A percentile compares a stretch with the other conserved stretches of the same genome.
Evolutionary conservation across 352 stramenopile species (phyloP).

Genomic region (Phytophthora podocarpi): DNA sequence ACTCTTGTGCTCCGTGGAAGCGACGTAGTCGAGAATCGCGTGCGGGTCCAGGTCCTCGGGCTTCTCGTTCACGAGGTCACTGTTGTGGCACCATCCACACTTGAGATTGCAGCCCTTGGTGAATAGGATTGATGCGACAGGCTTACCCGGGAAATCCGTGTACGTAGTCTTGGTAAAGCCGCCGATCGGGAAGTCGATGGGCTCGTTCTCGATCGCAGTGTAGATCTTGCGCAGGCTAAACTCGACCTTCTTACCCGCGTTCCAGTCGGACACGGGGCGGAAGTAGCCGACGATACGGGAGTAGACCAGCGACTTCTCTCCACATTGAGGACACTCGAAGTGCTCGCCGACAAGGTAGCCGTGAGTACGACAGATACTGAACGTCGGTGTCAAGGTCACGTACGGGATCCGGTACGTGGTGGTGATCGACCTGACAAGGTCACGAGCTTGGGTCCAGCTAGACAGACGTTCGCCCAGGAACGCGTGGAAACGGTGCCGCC

Average conservation of each 20-base stretch:
- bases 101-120: slow-evolving; percentile 41
- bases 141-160: slow-evolving; percentile 30
- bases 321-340: slow-evolving; percentile 35
- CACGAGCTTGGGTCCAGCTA: slow-evolving; percentile 36
- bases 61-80: slow-evolving; percentile 35
- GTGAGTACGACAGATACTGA: slow-evolving; percentile 35
- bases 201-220: slow-evolving; percentile 32
- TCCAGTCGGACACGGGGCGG: slow-evolving; percentile 37
- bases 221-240: slow-evolving; percentile 44
- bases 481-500: slow-evolving; percentile 37
- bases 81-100: slow-evolving; percentile 41
- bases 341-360: slow-evolving; percentile 35
- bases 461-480: slow-evolving; percentile 37
- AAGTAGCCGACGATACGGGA: slow-evolving; percentile 42
- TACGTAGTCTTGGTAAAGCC: slow-evolving; percentile 38
- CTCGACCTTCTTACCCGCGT: slow-evolving; percentile 37
- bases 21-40: slow-evolving; percentile 38
- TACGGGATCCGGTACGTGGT: slow-evolving; percentile 35
- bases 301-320: slow-evolving; percentile 33
- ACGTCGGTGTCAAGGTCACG: slow-evolving; percentile 36
- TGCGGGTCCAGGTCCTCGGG: slow-evolving; percentile 29
- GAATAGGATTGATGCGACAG: slow-evolving; percentile 35
- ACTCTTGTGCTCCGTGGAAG: slow-evolving; percentile 33
- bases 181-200: slow-evolving; percentile 37
- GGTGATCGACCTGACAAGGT: slow-evolving; percentile 32